phyloP scores from a whole-genome alignment of 169 alveolate species.

The Eimeria brunetti region DNA sequence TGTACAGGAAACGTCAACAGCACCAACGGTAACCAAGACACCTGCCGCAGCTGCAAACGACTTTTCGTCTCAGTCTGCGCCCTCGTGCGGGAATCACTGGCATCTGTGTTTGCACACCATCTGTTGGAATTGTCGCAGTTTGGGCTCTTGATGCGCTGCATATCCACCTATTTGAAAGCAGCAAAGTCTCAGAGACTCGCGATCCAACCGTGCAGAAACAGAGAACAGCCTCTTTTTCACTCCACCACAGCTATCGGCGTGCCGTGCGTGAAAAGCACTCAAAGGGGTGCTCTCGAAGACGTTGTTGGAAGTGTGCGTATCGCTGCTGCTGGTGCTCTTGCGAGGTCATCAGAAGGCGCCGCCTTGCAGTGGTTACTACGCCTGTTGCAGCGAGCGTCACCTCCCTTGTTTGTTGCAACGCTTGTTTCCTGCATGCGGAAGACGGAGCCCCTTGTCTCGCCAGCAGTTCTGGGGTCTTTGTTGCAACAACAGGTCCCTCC shows the following conservation, averaged over 20 bases:
- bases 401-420: slow-evolving; percentile 52
- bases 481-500: slow-evolving; percentile 52
- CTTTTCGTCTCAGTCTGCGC: background rate
- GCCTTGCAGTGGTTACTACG: slow-evolving; percentile 41
- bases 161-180: slow-evolving; percentile 48
- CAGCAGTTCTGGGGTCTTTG: slow-evolving; percentile 47
- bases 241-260: background rate
- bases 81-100: slow-evolving; percentile 39
- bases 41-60: slow-evolving; percentile 22
- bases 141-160: slow-evolving; percentile 55
- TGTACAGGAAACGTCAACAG: background rate
- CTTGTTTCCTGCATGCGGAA: slow-evolving; percentile 69
- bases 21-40: background rate
- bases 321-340: slow-evolving; percentile 32
- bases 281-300: background rate
- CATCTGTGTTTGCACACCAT: slow-evolving; percentile 45
- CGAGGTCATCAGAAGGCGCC: slow-evolving; percentile 20
- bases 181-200: background rate
- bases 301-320: slow-evolving; percentile 6
- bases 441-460: slow-evolving; percentile 72
- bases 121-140: slow-evolving; percentile 39
- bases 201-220: background rate
- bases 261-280: background rate
- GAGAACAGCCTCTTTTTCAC: background rate
- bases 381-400: slow-evolving; percentile 26